Evolutionary conservation across 2,329 filamentous ascomycete species (phyloP), one percentile per base, ranked within the genome.

Genomic region (Ascochyta lentis): DNA sequence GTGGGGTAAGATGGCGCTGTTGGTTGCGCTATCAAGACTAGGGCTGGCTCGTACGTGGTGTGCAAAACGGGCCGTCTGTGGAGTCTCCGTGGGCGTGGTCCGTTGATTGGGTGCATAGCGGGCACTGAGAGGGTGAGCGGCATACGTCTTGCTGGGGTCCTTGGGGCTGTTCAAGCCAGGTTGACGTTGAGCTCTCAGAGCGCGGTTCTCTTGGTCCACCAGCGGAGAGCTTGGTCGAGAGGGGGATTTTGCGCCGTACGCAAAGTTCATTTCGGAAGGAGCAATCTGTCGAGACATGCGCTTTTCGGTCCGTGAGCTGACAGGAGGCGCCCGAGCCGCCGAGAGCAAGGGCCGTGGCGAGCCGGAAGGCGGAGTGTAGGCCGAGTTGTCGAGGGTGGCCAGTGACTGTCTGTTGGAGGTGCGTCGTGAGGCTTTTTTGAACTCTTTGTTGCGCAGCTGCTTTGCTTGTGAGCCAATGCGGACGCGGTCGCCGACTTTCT

Each of bases 401-500:
- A 96, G 87, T 13, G 93, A 96, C 74, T 96, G 90, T 91, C 94
- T 85, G 80, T 96, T 82, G 42, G 76, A 78, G 26, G 67, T 92
- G 58, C 91, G 86, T 79, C 92, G 92, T 77, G 79, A 81, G 10
- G 76, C 76, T 63, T 77, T 75, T 59, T 77, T 79, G 68, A 79
- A 81, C 49, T 81, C 79, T 59, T 75, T 78, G 59, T 77, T 80
- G 9, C 80, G 70, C 43, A 83, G 79, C 44, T 79, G 71, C 68
- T 82, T 82, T 26, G 79, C 80, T 56, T 81, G 79, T 2, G 79
- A 76, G 40, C 79, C 77, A 58, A 99, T 89, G 60, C 94, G 90
- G 33, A 99, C 94, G 49, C 95, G 88, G 76, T 99, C 95, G 61
- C 95, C 95, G 63, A 99, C 91, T 78, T 98, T 99, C 66, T 96